These are phyloP conservation scores for Neoboletus magnificus DNA, from an alignment of 768 basidiomycete genomes.

Conservation along the genomic window DNA sequence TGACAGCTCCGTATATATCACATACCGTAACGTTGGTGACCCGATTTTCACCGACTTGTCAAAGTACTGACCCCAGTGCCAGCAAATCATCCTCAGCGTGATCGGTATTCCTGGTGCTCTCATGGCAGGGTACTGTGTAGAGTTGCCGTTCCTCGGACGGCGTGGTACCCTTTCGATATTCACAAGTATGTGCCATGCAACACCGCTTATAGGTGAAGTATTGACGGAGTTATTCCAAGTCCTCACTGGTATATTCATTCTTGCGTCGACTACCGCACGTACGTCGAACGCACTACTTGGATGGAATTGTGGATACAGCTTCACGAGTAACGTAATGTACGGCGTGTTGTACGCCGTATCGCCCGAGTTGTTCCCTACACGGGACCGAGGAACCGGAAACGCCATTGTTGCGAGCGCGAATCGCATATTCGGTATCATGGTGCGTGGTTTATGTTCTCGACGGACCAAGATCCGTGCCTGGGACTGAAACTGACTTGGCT, in stretches of 20 bases:
- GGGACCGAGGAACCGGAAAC: constrained; percentile 53
- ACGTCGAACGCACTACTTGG: constrained; percentile 50
- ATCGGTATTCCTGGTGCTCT: constrained; percentile 57
- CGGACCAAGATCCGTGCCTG: neutral
- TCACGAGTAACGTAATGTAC: constrained; percentile 57
- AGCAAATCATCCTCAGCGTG: constrained; percentile 57
- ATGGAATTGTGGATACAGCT: constrained; percentile 59
- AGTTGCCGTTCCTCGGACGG: constrained; percentile 48
- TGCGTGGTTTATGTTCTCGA: constrained; percentile 18
- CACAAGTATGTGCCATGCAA: constrained; percentile 35
- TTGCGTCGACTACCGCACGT: constrained; percentile 53
- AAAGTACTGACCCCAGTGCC: constrained; percentile 5
- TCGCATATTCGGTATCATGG: constrained; percentile 59
- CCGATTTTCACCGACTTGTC: neutral
- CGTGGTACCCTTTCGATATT: constrained; percentile 52
- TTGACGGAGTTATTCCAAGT: constrained; percentile 22
- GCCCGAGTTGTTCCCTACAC: constrained; percentile 55
- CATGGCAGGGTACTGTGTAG: constrained; percentile 52
- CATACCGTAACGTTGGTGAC: constrained; percentile 61
- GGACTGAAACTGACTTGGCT: neutral
- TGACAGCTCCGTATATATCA: constrained; percentile 64
- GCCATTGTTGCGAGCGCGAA: constrained; percentile 51
- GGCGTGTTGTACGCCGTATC: constrained; percentile 43
- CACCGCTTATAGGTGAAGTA: neutral
- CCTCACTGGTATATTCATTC: constrained; percentile 56